Evolutionary conservation across 1,284 basidiomycete species (phyloP).

Genomic region (Fomitopsis schrenkii): DNA sequence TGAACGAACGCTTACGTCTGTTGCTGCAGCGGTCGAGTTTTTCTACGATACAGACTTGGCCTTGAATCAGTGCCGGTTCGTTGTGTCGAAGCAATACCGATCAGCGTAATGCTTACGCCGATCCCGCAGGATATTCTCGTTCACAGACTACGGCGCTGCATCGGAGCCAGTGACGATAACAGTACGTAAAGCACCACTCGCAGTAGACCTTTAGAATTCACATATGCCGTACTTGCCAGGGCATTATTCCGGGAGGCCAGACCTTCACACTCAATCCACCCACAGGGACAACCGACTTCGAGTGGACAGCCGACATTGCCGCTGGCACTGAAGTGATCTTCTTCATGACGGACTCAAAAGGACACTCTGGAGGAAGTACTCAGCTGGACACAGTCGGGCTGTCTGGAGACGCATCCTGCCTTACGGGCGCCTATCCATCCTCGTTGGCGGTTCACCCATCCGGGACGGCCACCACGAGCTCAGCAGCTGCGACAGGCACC

Average conservation of each 20-base stretch:
- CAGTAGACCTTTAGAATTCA: background rate
- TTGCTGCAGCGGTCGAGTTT: conserved; percentile 37
- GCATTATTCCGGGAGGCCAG: conserved; percentile 60
- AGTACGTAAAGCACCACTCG: conserved; percentile 33
- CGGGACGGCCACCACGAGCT: conserved; percentile 9
- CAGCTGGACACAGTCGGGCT: conserved; percentile 43
- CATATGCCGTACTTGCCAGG: conserved; percentile 34
- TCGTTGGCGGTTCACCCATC: conserved; percentile 34
- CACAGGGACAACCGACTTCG: conserved; percentile 36
- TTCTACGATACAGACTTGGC: conserved; percentile 46
- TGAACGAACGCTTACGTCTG: background rate
- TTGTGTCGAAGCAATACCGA: background rate
- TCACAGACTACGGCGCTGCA: conserved; percentile 47
- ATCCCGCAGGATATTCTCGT: conserved; percentile 43
- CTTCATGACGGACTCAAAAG: conserved; percentile 52
- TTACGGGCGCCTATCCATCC: conserved; percentile 47
- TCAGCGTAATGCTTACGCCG: background rate
- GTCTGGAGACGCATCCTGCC: conserved; percentile 50
- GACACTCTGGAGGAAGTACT: conserved; percentile 55
- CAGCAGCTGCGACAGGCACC: conserved; percentile 7
- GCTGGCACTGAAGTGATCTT: conserved; percentile 61
- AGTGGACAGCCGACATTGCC: conserved; percentile 57
- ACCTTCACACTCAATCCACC: conserved; percentile 45
- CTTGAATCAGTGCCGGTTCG: conserved; percentile 62
- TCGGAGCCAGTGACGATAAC: conserved; percentile 56